These are phyloP conservation scores for Quercus berberidifolia DNA, from an alignment of 306 rosid genomes.

Conservation along the genomic window DNA sequence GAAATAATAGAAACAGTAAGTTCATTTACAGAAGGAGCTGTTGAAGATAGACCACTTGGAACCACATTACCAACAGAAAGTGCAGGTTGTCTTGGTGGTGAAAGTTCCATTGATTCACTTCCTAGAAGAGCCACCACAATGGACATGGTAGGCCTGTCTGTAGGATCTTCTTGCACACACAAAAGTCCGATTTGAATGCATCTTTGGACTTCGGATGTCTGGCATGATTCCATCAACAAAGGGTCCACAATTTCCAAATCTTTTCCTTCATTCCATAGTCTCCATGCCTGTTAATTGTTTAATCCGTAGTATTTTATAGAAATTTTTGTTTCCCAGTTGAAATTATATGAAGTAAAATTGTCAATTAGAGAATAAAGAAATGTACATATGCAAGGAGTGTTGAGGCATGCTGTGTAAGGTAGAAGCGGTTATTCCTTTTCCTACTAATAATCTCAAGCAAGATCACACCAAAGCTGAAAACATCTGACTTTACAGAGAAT, in stretches of 20 bases:
- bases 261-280: slow-evolving; percentile 42
- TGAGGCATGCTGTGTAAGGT: slow-evolving; percentile 33
- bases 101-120: slow-evolving; percentile 34
- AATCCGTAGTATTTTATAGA: too few relatives aligned
- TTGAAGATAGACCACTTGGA: slow-evolving; percentile 10
- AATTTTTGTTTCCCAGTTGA: background rate
- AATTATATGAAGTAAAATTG: background rate
- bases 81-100: slow-evolving; percentile 47
- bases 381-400: slow-evolving; percentile 50
- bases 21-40: slow-evolving; percentile 14
- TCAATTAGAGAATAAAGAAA: background rate
- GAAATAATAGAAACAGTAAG: slow-evolving; percentile 18
- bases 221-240: slow-evolving; percentile 22
- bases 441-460: slow-evolving; percentile 53
- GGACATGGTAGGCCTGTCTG: slow-evolving; percentile 51
- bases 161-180: slow-evolving; percentile 57
- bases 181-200: slow-evolving; percentile 52
- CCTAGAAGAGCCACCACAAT: slow-evolving; percentile 33
- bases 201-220: slow-evolving; percentile 16
- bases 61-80: slow-evolving; percentile 13
- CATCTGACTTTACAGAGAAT: slow-evolving; percentile 54
- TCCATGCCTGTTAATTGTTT: slow-evolving; percentile 43
- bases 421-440: slow-evolving; percentile 41
- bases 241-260: slow-evolving; percentile 42
- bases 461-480: slow-evolving; percentile 59